These are phyloP conservation scores for Leonotis leonurus DNA, from an alignment of 257 asterid genomes.

Conservation along the genomic window DNA sequence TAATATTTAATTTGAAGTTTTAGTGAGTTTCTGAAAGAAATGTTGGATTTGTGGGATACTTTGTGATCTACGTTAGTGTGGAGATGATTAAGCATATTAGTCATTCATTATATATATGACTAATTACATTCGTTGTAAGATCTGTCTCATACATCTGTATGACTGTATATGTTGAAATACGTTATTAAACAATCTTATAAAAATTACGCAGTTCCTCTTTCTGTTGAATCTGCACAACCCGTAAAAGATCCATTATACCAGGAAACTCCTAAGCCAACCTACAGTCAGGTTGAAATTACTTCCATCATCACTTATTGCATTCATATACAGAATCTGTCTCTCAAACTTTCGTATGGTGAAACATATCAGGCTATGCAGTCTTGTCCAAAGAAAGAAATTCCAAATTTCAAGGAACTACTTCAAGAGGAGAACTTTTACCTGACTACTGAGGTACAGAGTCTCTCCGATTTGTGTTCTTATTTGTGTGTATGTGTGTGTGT, in stretches of 20 bases:
- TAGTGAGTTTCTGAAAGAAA: not conserved
- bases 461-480: not conserved
- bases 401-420: conserved; percentile 60
- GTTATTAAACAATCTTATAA: not conserved
- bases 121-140: not conserved
- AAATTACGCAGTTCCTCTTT: conserved; percentile 50
- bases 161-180: not conserved
- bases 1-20: not conserved
- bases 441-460: conserved; percentile 61
- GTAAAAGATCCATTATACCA: conserved; percentile 68
- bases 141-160: not conserved
- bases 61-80: too few relatives aligned
- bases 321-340: not conserved
- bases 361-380: conserved; percentile 58
- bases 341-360: conserved; percentile 10
- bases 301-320: not conserved
- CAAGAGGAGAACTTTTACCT: conserved; percentile 80
- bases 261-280: conserved; percentile 59
- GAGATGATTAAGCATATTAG: not conserved
- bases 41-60: not conserved
- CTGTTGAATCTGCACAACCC: conserved; percentile 56
- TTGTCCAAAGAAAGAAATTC: conserved; percentile 65
- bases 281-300: conserved; percentile 48
- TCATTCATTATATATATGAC: not conserved
- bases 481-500: not conserved